Percentiles rank a stretch among this genome's conserved stretches.
These are phyloP conservation scores for Fraxinus sp. DNA, from an alignment of 305 asterid species.

Conservation along the genomic window DNA sequence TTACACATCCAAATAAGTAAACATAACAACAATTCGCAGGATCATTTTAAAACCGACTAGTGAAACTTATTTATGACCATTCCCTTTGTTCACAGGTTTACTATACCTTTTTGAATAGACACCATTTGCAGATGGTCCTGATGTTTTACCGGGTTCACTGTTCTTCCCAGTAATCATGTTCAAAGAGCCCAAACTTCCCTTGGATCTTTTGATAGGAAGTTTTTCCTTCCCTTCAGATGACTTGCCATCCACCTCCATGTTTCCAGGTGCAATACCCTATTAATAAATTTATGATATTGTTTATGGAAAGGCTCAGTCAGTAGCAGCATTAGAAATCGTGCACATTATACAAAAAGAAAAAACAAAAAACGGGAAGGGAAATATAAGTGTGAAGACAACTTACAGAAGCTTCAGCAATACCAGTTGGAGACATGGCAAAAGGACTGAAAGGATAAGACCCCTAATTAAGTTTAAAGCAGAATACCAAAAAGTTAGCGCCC, in stretches of 20 bases:
- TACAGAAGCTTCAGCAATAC: conserved; percentile 74
- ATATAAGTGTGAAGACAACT: conserved; percentile 36
- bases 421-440: conserved; percentile 82
- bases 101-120: conserved; percentile 69
- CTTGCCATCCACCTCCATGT: conserved; percentile 72
- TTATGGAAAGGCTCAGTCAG: background rate
- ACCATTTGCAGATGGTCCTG: conserved; percentile 72
- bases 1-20: background rate
- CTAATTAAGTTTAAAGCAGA: conserved; percentile 37
- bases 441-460: conserved; percentile 94
- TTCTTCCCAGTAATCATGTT: conserved; percentile 81
- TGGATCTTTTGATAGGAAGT: conserved; percentile 93
- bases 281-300: conserved; percentile 18
- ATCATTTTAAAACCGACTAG: background rate
- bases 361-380: background rate
- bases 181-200: conserved; percentile 85
- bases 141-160: conserved; percentile 57
- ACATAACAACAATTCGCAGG: background rate
- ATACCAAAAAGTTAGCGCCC: conserved; percentile 23
- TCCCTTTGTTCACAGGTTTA: conserved; percentile 18
- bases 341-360: background rate
- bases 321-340: conserved; percentile 21
- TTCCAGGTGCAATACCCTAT: conserved; percentile 64
- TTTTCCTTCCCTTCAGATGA: conserved; percentile 78
- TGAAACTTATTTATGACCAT: background rate